Percentiles rank a stretch among this genome's conserved stretches.
Evolutionary conservation across 2,329 filamentous ascomycete species (phyloP).

Genomic region (Didymella keratinophila): DNA sequence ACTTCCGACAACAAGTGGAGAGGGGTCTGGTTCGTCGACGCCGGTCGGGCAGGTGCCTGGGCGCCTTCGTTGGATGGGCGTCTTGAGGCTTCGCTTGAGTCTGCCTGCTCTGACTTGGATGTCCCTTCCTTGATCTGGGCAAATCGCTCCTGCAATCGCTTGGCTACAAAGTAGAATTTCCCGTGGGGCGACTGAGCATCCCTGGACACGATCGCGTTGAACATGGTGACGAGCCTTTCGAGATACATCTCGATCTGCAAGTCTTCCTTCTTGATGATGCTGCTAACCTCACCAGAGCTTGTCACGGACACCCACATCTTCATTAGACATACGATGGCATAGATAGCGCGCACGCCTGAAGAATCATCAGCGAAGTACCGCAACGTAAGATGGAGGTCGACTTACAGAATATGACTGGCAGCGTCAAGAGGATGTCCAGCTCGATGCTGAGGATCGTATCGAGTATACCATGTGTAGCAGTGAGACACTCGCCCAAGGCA

Average conservation of each 20-base stretch:
- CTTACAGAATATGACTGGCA: constrained; percentile 58
- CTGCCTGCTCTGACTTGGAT: constrained; percentile 36
- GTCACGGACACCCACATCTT: constrained; percentile 66
- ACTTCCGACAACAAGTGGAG: constrained; percentile 52
- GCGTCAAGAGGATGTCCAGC: constrained; percentile 52
- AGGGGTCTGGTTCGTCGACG: constrained; percentile 47
- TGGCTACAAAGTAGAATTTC: constrained; percentile 58
- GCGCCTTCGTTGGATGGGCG: constrained; percentile 27
- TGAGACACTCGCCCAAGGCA: constrained; percentile 57
- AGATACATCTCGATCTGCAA: constrained; percentile 58
- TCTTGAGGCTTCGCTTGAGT: constrained; percentile 34
- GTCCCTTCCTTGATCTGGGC: constrained; percentile 54
- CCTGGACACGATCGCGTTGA: constrained; percentile 52
- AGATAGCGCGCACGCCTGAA: constrained; percentile 62
- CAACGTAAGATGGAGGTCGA: not conserved
- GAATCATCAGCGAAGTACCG: constrained; percentile 20
- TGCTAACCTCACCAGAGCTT: constrained; percentile 58
- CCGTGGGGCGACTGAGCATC: constrained; percentile 55
- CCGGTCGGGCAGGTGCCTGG: constrained; percentile 32
- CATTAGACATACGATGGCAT: constrained; percentile 65
- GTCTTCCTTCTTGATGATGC: constrained; percentile 58
- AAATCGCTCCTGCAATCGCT: constrained; percentile 57
- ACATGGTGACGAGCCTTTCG: constrained; percentile 57
- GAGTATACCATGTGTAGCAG: constrained; percentile 57
- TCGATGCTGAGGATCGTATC: constrained; percentile 60